Conservation (phyloP, 495 filamentous ascomycete genomes). For the Choiromyces venosus region DNA sequence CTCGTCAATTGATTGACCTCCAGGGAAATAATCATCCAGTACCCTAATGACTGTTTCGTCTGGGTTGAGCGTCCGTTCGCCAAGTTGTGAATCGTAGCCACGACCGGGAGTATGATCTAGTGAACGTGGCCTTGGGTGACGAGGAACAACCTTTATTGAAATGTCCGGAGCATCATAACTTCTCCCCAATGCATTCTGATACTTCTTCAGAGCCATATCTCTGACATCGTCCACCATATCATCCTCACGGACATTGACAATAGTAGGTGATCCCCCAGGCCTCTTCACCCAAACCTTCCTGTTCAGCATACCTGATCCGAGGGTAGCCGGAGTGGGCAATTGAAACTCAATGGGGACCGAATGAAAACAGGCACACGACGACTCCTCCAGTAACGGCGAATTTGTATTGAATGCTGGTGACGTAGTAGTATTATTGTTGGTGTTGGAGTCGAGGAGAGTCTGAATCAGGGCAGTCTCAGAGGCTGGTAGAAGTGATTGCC, state of each 20-base stretch:
- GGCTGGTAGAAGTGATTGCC: constrained; percentile 51
- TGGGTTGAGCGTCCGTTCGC: constrained; percentile 68
- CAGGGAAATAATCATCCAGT: constrained; percentile 79
- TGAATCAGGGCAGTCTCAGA: constrained; percentile 49
- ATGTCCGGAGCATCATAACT: constrained; percentile 87
- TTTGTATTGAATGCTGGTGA: constrained; percentile 22
- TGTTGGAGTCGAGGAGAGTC: constrained; percentile 44
- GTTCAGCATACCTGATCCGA: constrained; percentile 53
- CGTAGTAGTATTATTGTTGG: constrained; percentile 28
- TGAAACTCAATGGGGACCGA: constrained; percentile 25
- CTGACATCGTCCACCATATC: constrained; percentile 92
- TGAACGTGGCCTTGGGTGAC: constrained; percentile 24
- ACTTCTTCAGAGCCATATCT: constrained; percentile 87
- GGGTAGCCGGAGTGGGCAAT: constrained; percentile 33
- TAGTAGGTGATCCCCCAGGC: constrained; percentile 73
- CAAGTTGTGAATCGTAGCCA: constrained; percentile 45
- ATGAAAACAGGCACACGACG: constrained; percentile 19
- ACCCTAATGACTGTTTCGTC: constrained; percentile 77
- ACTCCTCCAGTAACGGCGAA: constrained; percentile 10
- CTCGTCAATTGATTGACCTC: constrained; percentile 83
- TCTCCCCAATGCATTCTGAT: constrained; percentile 82
- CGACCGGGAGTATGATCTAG: constrained; percentile 27
- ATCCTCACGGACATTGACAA: constrained; percentile 77
- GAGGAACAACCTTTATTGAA: constrained; percentile 33
- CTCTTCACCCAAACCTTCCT: constrained; percentile 94